A percentile compares a stretch with the other conserved stretches of the same genome.
These are phyloP conservation scores for Naegleria lovaniensis DNA, from an alignment of 208 protist species.

Conservation along the genomic window DNA sequence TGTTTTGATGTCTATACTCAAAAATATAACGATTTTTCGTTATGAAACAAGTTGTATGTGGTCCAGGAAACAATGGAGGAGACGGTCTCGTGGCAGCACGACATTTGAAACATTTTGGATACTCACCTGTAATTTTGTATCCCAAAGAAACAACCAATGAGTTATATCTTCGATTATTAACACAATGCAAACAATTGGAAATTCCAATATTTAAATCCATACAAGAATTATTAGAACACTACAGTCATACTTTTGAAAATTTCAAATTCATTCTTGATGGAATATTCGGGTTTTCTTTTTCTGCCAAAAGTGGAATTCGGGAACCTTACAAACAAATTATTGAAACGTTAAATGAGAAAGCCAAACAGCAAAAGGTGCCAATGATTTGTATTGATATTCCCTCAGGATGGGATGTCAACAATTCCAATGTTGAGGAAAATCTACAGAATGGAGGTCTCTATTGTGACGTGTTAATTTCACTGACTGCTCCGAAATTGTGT, in stretches of 20 bases:
- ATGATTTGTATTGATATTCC: slow-evolving; percentile 19
- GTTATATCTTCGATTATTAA: background rate
- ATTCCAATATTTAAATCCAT: background rate
- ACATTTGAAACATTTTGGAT: slow-evolving; percentile 62
- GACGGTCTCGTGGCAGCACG: slow-evolving; percentile 63
- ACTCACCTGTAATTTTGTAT: slow-evolving; percentile 17
- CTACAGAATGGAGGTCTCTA: background rate
- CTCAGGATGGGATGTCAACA: slow-evolving; percentile 17
- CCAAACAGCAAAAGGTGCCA: background rate
- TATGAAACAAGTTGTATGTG: slow-evolving; percentile 40
- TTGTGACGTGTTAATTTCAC: background rate
- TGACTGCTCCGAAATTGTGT: slow-evolving; percentile 19
- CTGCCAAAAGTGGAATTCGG: background rate
- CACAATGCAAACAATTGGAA: background rate
- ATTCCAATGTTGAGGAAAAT: background rate
- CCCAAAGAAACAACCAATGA: background rate
- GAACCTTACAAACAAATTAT: background rate
- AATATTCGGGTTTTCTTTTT: slow-evolving; percentile 16
- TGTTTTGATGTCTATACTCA: no score
- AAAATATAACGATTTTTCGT: no score
- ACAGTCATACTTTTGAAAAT: background rate
- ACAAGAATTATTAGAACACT: background rate
- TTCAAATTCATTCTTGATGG: slow-evolving; percentile 16
- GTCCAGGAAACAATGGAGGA: slow-evolving; percentile 70
- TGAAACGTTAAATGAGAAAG: background rate